Conservation (phyloP, 805 yeast species). For the Saccharomyces jurei region DNA sequence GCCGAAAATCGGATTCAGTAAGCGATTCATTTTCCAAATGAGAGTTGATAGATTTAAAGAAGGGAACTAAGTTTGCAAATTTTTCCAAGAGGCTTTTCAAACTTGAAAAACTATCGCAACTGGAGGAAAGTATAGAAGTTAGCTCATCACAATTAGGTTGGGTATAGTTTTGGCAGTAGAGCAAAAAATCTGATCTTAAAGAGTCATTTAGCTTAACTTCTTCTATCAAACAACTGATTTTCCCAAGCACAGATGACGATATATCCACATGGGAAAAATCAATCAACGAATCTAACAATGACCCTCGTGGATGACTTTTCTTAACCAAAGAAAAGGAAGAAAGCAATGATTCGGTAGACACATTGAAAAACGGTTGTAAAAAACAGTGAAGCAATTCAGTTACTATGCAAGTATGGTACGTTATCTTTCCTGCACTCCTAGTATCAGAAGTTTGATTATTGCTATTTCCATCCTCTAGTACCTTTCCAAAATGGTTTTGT, state of each 20-base stretch:
- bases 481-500: background rate
- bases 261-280: conserved; percentile 8
- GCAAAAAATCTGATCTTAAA: background rate
- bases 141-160: background rate
- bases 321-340: conserved; percentile 3
- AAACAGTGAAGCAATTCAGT: background rate
- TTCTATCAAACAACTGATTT: conserved; percentile 10
- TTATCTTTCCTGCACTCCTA: background rate
- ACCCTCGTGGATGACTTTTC: background rate
- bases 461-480: background rate
- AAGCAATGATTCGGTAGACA: background rate
- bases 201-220: conserved; percentile 3
- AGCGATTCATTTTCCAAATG: conserved; percentile 8
- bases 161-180: background rate
- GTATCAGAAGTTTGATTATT: background rate
- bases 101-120: conserved; percentile 6
- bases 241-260: conserved; percentile 9
- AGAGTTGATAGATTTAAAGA: conserved; percentile 5
- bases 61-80: conserved; percentile 4
- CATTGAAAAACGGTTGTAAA: conserved; percentile 2
- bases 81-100: conserved; percentile 4
- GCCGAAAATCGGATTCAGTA: conserved; percentile 6
- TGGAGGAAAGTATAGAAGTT: conserved; percentile 1
- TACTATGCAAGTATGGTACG: conserved; percentile 5
- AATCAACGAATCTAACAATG: conserved; percentile 6